phyloP scores from a whole-genome alignment of 176 grass and related monocot genomes.

The Zea luxurians region DNA sequence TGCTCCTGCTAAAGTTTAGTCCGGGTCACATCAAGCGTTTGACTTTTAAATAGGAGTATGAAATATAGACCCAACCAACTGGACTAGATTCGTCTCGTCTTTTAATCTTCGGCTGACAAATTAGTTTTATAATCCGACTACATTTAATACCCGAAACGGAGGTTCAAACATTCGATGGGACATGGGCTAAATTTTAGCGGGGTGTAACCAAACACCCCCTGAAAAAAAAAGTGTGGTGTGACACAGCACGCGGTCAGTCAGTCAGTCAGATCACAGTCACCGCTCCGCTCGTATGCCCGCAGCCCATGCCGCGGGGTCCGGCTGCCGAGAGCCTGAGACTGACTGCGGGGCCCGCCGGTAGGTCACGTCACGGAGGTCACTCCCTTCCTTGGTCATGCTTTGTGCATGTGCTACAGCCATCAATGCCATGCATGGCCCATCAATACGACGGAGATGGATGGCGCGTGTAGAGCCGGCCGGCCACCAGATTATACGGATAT shows the following conservation, averaged over 20 bases:
- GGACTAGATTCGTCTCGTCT: too few species aligned
- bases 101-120: too few species aligned
- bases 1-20: too few species aligned
- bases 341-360: neutral
- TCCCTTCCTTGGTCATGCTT: neutral
- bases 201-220: too few species aligned
- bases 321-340: neutral
- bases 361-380: slow-evolving; percentile 21
- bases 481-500: neutral
- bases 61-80: too few species aligned
- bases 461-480: neutral
- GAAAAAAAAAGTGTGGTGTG: neutral
- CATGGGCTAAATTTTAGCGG: too few species aligned
- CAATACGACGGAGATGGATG: neutral
- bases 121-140: too few species aligned
- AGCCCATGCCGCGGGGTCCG: slow-evolving; percentile 8
- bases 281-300: too few species aligned
- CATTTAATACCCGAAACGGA: too few species aligned
- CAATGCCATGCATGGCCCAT: slow-evolving; percentile 8
- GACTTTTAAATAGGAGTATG: too few species aligned
- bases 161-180: too few species aligned
- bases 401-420: neutral
- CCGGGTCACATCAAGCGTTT: too few species aligned
- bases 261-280: neutral
- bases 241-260: neutral